phyloP scores from a whole-genome alignment of 1,284 basidiomycete genomes.

The Ustilago nuda region DNA sequence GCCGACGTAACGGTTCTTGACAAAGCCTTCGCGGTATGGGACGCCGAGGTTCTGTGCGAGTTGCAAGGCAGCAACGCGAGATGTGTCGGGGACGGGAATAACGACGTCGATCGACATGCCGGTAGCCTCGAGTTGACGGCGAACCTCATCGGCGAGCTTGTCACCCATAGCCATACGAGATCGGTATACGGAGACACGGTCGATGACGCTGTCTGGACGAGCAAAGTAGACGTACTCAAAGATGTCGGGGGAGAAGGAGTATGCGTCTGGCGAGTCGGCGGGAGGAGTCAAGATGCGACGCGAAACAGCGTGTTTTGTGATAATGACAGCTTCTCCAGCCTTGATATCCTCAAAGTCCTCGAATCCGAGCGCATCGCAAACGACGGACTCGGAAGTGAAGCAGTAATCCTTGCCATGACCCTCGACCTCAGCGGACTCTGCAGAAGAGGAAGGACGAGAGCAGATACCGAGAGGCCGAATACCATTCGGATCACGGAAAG shows the following conservation, averaged over 20 bases:
- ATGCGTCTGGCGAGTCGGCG: conserved; percentile 40
- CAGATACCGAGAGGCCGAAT: conserved; percentile 81
- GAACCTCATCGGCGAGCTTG: conserved; percentile 87
- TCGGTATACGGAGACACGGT: conserved; percentile 96
- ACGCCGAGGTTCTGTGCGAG: conserved; percentile 88
- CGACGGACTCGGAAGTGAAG: conserved; percentile 94
- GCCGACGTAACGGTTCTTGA: conserved; percentile 98
- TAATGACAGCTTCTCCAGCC: conserved; percentile 93
- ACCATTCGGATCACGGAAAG: conserved; percentile 98
- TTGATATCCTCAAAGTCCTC: conserved; percentile 91
- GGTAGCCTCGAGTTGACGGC: conserved; percentile 78
- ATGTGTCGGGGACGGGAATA: conserved; percentile 98
- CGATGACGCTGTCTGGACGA: conserved; percentile 95
- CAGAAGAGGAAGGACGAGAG: conserved; percentile 50
- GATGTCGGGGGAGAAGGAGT: conserved; percentile 81
- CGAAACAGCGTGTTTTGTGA: conserved; percentile 74
- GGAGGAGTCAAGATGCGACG: conserved; percentile 60
- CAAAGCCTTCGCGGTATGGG: conserved; percentile 97
- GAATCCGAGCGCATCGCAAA: conserved; percentile 92
- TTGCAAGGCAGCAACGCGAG: conserved; percentile 93
- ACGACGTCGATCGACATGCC: conserved; percentile 76
- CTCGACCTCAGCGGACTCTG: conserved; percentile 21
- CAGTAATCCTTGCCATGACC: conserved; percentile 78
- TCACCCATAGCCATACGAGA: conserved; percentile 99
- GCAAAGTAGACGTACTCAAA: conserved; percentile 99